Conservation (phyloP, 164 flowering plant species). For the Vitis amurensis region DNA sequence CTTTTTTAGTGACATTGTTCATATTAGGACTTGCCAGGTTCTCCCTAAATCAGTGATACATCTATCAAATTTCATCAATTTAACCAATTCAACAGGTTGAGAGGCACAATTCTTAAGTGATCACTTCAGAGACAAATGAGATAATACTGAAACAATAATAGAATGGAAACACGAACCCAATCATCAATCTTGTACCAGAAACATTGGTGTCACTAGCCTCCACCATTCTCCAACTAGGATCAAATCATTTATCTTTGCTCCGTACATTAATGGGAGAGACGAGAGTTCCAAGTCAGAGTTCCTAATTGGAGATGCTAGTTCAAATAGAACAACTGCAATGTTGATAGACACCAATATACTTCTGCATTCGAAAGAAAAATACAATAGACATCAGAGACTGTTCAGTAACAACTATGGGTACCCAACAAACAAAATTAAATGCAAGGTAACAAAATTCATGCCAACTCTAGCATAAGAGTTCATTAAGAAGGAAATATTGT, state of each 20-base stretch:
- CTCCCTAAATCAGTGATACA: no score
- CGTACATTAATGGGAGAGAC: slow-evolving; percentile 65
- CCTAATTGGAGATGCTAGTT: slow-evolving; percentile 66
- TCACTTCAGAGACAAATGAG: background rate
- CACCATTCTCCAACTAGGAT: slow-evolving; percentile 83
- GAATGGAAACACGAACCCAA: slow-evolving; percentile 53
- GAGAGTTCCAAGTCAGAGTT: slow-evolving; percentile 42
- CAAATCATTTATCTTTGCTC: slow-evolving; percentile 72
- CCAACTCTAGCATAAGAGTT: background rate
- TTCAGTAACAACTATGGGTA: background rate
- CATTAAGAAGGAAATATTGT: background rate
- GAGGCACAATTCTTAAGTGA: background rate
- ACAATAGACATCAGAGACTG: slow-evolving; percentile 4
- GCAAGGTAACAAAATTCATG: background rate
- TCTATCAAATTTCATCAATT: no score
- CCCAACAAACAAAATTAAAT: background rate
- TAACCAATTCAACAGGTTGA: no score
- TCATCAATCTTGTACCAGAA: slow-evolving; percentile 80
- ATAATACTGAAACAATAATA: slow-evolving; percentile 12
- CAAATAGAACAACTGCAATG: slow-evolving; percentile 68
- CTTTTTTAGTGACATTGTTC: no score
- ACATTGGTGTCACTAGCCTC: slow-evolving; percentile 90
- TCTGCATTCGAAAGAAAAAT: slow-evolving; percentile 41
- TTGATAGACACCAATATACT: slow-evolving; percentile 54
- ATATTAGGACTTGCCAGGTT: no score